Evolutionary conservation across 495 filamentous ascomycete species (phyloP).

Genomic region (Neurospora sp.): DNA sequence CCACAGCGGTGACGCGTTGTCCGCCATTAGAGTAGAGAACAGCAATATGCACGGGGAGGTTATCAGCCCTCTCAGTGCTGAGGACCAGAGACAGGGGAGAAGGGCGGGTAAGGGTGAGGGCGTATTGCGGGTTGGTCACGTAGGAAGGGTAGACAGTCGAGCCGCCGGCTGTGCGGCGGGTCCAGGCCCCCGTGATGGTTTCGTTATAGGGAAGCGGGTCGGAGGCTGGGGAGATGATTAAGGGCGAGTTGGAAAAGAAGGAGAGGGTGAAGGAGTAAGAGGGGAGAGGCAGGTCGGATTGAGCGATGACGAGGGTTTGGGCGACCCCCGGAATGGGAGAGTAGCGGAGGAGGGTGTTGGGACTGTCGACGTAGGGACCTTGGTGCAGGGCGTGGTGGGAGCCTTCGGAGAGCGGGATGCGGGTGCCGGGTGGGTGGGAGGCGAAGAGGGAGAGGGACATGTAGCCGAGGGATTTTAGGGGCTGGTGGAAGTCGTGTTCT

Average conservation of each 20-base stretch:
- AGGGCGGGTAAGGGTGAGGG: constrained; percentile 43
- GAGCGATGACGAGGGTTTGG: constrained; percentile 72
- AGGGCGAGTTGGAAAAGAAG: constrained; percentile 54
- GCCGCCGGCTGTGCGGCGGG: constrained; percentile 68
- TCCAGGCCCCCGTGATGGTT: constrained; percentile 58
- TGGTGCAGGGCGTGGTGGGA: constrained; percentile 42
- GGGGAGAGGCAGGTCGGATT: constrained; percentile 60
- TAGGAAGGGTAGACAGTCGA: constrained; percentile 68
- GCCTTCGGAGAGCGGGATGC: constrained; percentile 61
- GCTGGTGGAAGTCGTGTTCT: constrained; percentile 15
- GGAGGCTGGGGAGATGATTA: constrained; percentile 49
- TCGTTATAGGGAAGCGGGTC: constrained; percentile 46
- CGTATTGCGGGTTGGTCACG: constrained; percentile 77
- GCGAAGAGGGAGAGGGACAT: constrained; percentile 79
- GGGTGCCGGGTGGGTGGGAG: constrained; percentile 47
- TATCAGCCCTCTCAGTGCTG: constrained; percentile 42
- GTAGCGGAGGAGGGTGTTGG: constrained; percentile 77
- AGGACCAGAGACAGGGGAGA: constrained; percentile 62
- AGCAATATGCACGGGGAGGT: constrained; percentile 69
- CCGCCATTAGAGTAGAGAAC: constrained; percentile 62
- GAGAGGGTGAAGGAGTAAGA: constrained; percentile 77
- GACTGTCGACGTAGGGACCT: constrained; percentile 84
- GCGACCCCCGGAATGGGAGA: constrained; percentile 45
- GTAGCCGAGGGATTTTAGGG: constrained; percentile 51
- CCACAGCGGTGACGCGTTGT: constrained; percentile 55